Evolutionary conservation across 2,329 filamentous ascomycete species (phyloP).

Genomic region (Ciborinia camelliae): DNA sequence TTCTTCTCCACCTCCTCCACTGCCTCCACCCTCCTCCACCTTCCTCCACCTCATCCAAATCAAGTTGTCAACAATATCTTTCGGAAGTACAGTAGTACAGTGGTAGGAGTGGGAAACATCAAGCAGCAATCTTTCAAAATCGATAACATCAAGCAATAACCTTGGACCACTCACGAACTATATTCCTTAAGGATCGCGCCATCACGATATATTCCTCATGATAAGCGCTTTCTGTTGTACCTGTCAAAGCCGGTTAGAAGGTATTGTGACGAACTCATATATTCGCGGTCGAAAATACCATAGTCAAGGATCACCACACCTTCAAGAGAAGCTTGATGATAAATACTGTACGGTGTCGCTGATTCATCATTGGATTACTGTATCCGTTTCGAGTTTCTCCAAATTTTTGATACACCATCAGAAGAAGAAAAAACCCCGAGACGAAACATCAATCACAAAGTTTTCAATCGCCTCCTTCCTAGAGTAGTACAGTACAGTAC

Average conservation of each 20-base stretch:
- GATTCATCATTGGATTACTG: neutral
- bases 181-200: no score
- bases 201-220: no score
- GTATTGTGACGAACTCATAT: neutral
- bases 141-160: neutral
- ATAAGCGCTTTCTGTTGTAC: no score
- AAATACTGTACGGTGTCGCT: no score
- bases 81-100: no score
- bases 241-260: neutral
- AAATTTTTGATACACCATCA: neutral
- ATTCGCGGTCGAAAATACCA: neutral
- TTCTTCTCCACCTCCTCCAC: no score
- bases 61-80: no score
- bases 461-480: no score
- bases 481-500: no score
- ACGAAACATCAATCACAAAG: neutral
- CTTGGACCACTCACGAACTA: neutral
- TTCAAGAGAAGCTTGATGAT: constrained; percentile 10
- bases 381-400: neutral
- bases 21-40: no score
- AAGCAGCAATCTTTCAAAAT: neutral
- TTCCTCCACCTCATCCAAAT: no score
- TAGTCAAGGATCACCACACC: constrained; percentile 6
- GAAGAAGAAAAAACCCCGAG: neutral
- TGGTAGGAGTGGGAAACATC: no score